Percentiles rank a stretch among this genome's conserved stretches.
Evolutionary conservation across 2,329 filamentous ascomycete species (phyloP).

Genomic region (Neophaeococcomyces aloes): DNA sequence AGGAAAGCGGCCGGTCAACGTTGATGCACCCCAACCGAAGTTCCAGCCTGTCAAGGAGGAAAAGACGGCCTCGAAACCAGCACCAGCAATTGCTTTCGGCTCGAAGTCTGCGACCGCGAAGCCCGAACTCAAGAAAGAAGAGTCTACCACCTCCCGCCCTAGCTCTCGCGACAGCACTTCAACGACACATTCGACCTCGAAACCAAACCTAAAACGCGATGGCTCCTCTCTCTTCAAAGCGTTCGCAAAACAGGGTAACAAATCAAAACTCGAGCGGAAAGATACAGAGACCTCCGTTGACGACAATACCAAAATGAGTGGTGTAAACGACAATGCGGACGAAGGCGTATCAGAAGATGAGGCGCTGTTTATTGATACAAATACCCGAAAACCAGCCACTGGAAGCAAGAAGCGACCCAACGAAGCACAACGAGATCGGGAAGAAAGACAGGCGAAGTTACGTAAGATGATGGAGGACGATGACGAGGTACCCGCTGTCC

Average conservation of each 20-base stretch:
- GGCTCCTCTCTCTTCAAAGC: slow-evolving; percentile 21
- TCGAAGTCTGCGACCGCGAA: slow-evolving; percentile 5
- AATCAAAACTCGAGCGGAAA: slow-evolving; percentile 11
- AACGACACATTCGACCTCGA: slow-evolving; percentile 27
- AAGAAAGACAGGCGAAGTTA: slow-evolving; percentile 54
- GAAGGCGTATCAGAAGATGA: slow-evolving; percentile 47
- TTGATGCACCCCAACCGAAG: slow-evolving; percentile 15
- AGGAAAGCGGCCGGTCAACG: slow-evolving; percentile 28
- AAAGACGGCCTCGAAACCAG: slow-evolving; percentile 9
- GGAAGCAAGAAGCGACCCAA: slow-evolving; percentile 25
- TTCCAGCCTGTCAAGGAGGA: slow-evolving; percentile 21
- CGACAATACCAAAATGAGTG: slow-evolving; percentile 10
- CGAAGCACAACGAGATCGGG: slow-evolving; percentile 17
- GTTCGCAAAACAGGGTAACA: slow-evolving; percentile 18
- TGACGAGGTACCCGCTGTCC: slow-evolving; percentile 27
- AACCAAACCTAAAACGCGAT: slow-evolving; percentile 25
- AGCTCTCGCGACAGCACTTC: slow-evolving; percentile 22
- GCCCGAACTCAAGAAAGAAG: slow-evolving; percentile 9
- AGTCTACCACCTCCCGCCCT: slow-evolving; percentile 21
- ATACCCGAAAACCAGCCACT: slow-evolving; percentile 25
- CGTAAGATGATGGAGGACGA: slow-evolving; percentile 68
- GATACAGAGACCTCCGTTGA: slow-evolving; percentile 8
- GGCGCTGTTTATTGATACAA: slow-evolving; percentile 37
- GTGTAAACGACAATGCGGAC: slow-evolving; percentile 35
- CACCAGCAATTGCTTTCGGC: not conserved